Evolutionary conservation across 108 stramenopile species (phyloP), one percentile per base, ranked within the genome.

Genomic region (Cyclotella atomus): DNA sequence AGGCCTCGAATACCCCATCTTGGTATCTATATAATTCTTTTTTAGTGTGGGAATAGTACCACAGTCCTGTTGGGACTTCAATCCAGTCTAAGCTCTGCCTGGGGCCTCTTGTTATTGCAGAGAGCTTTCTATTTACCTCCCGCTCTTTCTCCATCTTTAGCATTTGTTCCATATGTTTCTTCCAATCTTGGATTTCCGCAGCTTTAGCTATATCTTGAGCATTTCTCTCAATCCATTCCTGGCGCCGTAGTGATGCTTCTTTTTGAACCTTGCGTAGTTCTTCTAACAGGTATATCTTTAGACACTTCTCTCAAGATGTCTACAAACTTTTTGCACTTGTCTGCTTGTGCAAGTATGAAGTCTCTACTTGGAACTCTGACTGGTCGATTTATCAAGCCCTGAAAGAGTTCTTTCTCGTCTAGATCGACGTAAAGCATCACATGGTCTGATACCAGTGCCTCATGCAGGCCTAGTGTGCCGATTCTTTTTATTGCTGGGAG

Each of bases 211-310:
- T 20, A 38, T 61, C 35, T 36, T 61, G 34, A 19, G 43, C 43
- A 36, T 65, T 65, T 21, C n/a, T 25, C n/a, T 65, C 63, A 4
- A 46, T 5, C 63, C 63, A 65, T 44, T 65, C 25, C 7, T 27
- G 4, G 2, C 63, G 20, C 25, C 46, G 3, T 23, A 14, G n/a
- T 16, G 33, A 4, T 6, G 63, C 63, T 21, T 24, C 9, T 5
- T 65, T 27, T 65, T 65, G 63, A 2, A 65, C 63, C 36, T 65
- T 25, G 14, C 45, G 20, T 25, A 65, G 44, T n/a, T 45, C 43
- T 46, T 28, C n/a, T 45, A 7, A 2, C 3, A 23, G 3, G 4
- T 65, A 20, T 46, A 6, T 4, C 14, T 28, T 30, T 20, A 14
- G 34, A 23, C 19, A 3, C 21, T 65, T 21, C 24, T 6, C 12